Percentiles rank a stretch among this genome's conserved stretches.
Conservation (phyloP, 176 grass and related monocot genomes). For the Carex kokanica region DNA sequence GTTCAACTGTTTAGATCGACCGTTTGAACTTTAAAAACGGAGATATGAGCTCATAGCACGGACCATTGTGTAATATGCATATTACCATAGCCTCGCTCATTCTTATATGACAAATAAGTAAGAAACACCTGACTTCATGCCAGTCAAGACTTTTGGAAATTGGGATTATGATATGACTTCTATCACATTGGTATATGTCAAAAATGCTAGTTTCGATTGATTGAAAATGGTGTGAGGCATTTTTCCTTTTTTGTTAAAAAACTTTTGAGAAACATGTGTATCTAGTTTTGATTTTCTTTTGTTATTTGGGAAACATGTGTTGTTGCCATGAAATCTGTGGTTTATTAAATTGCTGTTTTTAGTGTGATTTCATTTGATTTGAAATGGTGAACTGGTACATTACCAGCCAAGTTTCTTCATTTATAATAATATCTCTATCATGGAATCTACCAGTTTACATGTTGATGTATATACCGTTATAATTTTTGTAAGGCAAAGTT, state of each 20-base stretch:
- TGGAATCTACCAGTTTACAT: too few relatives aligned
- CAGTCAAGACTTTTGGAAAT: neutral
- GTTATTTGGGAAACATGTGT: neutral
- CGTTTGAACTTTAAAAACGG: too few relatives aligned
- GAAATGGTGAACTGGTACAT: too few relatives aligned
- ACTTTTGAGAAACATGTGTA: neutral
- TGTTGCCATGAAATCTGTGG: neutral
- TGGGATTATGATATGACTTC: neutral
- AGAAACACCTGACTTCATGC: neutral
- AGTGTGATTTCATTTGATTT: neutral
- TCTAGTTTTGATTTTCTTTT: neutral
- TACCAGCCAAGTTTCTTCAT: too few relatives aligned
- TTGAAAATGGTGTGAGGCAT: neutral
- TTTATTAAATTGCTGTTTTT: neutral
- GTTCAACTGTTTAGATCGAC: too few relatives aligned
- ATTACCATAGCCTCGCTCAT: neutral
- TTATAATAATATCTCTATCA: too few relatives aligned
- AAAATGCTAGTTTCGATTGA: neutral
- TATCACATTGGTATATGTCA: neutral
- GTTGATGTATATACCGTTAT: too few relatives aligned
- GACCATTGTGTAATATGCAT: too few relatives aligned
- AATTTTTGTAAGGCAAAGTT: too few relatives aligned
- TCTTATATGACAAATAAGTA: neutral
- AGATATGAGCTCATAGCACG: too few relatives aligned
- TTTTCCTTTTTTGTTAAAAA: too few relatives aligned